Evolutionary conservation across 495 filamentous ascomycete species (phyloP).

Genomic region (Daldinia childiae): DNA sequence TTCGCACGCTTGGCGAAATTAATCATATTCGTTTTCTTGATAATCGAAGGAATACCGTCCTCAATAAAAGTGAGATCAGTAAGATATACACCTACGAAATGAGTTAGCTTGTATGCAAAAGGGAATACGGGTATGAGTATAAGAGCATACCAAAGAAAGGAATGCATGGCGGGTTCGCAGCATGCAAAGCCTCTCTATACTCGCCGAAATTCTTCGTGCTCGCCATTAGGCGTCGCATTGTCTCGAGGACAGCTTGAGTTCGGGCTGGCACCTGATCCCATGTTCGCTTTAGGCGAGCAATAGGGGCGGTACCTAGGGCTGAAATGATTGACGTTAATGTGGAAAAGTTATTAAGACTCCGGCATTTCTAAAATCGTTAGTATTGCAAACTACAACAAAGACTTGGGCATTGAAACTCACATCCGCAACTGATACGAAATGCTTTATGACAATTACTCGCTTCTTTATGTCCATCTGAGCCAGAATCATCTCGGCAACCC

Average conservation of each 20-base stretch:
- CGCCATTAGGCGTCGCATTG: slow-evolving; percentile 93
- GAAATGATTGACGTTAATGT: slow-evolving; percentile 99
- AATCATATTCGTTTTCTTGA: slow-evolving; percentile 94
- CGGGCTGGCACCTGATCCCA: slow-evolving; percentile 91
- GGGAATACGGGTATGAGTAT: slow-evolving; percentile 2
- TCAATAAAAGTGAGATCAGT: slow-evolving; percentile 99
- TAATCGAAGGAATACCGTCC: slow-evolving; percentile 93
- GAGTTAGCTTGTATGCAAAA: slow-evolving; percentile 11
- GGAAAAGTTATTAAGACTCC: slow-evolving; percentile 92
- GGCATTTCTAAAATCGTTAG: slow-evolving; percentile 79
- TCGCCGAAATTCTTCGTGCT: slow-evolving; percentile 98
- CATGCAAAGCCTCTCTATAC: slow-evolving; percentile 91
- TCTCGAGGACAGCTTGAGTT: slow-evolving; percentile 80
- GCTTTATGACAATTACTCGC: slow-evolving; percentile 96
- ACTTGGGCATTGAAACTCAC: slow-evolving; percentile 59
- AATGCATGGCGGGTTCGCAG: slow-evolving; percentile 95
- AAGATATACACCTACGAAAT: slow-evolving; percentile 84
- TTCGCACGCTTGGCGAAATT: slow-evolving; percentile 98
- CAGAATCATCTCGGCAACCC: slow-evolving; percentile 99
- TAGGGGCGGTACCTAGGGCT: slow-evolving; percentile 90
- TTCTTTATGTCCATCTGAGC: slow-evolving; percentile 93
- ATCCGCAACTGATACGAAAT: slow-evolving; percentile 96
- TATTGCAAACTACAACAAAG: neutral
- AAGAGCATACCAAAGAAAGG: slow-evolving; percentile 88
- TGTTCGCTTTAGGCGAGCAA: slow-evolving; percentile 91